These are phyloP conservation scores for Apiospora kogelbergensis DNA, from an alignment of 2,329 filamentous ascomycete genomes.

Conservation along the genomic window DNA sequence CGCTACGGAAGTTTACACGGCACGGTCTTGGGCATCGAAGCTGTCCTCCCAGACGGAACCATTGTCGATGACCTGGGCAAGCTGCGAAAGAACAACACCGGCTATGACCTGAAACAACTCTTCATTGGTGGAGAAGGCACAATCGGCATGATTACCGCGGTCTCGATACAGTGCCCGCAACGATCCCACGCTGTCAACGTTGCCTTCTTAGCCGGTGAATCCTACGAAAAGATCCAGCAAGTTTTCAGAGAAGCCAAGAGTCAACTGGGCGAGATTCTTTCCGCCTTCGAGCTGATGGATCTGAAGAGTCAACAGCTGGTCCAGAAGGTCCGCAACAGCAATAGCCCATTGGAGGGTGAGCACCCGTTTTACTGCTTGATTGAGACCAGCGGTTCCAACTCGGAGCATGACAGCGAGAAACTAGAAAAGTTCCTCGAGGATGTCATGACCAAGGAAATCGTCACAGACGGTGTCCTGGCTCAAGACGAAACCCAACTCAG, in stretches of 20 bases:
- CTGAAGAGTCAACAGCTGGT: conserved; percentile 77
- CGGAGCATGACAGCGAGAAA: conserved; percentile 91
- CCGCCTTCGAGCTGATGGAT: conserved; percentile 98
- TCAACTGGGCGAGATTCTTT: conserved; percentile 91
- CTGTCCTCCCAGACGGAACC: conserved; percentile 89
- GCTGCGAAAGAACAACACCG: conserved; percentile 97
- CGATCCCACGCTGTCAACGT: conserved; percentile 88
- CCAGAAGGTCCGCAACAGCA: conserved; percentile 70
- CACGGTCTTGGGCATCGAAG: conserved; percentile 88
- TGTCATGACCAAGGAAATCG: conserved; percentile 85
- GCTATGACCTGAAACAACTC: conserved; percentile 75
- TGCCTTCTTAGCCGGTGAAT: conserved; percentile 88
- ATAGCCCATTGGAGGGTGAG: conserved; percentile 76
- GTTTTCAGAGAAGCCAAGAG: conserved; percentile 88
- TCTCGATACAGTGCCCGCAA: conserved; percentile 88
- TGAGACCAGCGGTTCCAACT: conserved; percentile 93
- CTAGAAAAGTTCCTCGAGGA: conserved; percentile 86
- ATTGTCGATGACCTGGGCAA: conserved; percentile 85
- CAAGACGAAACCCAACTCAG: conserved; percentile 89
- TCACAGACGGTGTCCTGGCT: conserved; percentile 86
- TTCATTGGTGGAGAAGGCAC: conserved; percentile 97
- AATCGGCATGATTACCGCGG: conserved; percentile 87
- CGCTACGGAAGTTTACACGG: conserved; percentile 95
- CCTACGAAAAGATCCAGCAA: conserved; percentile 82
- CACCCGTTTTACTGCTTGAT: conserved; percentile 96